Percentiles rank a stretch among this genome's conserved stretches.
These are phyloP conservation scores for Anastatica hierochuntica DNA, from an alignment of 345 rosid genomes.

Conservation along the genomic window DNA sequence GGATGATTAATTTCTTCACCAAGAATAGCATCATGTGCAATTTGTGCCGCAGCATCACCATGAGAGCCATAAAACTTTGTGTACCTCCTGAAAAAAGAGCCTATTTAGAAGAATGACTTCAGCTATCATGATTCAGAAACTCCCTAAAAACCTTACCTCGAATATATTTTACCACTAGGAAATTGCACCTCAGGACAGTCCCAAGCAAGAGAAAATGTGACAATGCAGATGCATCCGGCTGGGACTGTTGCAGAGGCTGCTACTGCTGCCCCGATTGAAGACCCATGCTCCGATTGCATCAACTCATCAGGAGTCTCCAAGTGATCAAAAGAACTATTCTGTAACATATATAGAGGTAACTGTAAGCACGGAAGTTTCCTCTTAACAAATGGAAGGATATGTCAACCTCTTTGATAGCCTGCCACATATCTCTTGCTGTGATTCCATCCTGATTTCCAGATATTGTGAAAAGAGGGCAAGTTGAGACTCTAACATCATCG, in stretches of 20 bases:
- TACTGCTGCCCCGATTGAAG: slow-evolving; percentile 90
- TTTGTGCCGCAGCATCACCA: slow-evolving; percentile 72
- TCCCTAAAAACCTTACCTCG: slow-evolving; percentile 32
- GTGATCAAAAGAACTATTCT: slow-evolving; percentile 68
- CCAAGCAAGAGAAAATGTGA: slow-evolving; percentile 86
- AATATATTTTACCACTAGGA: slow-evolving; percentile 53
- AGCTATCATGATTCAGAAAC: too few species aligned
- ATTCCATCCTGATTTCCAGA: slow-evolving; percentile 57
- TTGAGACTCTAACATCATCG: slow-evolving; percentile 49
- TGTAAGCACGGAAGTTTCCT: background rate
- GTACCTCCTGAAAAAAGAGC: slow-evolving; percentile 48
- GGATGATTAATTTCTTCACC: slow-evolving; percentile 30
- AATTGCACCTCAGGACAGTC: slow-evolving; percentile 84
- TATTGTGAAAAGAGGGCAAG: slow-evolving; percentile 64
- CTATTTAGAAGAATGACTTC: background rate
- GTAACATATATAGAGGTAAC: slow-evolving; percentile 5
- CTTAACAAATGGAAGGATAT: background rate
- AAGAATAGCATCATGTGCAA: slow-evolving; percentile 72
- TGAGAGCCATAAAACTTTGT: slow-evolving; percentile 65
- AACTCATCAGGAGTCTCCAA: slow-evolving; percentile 31
- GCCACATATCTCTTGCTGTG: slow-evolving; percentile 86
- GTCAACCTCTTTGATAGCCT: slow-evolving; percentile 63
- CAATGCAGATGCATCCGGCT: slow-evolving; percentile 37
- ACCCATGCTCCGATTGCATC: slow-evolving; percentile 55
- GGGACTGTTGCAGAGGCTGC: slow-evolving; percentile 65